Conservation (phyloP, 495 filamentous ascomycete genomes). For the Podospora pseudoanserina region DNA sequence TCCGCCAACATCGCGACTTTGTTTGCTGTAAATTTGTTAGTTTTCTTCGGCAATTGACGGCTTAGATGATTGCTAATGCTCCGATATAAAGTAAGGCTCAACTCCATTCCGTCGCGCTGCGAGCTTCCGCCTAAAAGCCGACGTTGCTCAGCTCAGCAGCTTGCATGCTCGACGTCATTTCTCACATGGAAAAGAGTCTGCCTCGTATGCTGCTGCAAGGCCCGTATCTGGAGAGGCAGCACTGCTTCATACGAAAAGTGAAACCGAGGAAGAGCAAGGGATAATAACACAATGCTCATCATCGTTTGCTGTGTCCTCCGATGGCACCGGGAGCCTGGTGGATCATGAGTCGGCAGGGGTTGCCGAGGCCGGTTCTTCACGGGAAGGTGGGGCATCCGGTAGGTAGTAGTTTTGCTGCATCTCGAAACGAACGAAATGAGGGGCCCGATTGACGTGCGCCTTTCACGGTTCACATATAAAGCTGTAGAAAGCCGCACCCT, state of each 20-base stretch:
- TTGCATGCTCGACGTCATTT: constrained; percentile 9
- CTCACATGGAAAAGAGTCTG: neutral
- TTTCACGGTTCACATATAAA: neutral
- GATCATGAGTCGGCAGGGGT: neutral
- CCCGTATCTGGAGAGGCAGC: neutral
- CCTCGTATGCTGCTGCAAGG: neutral
- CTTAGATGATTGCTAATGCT: neutral
- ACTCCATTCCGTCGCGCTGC: neutral
- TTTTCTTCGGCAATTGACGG: neutral
- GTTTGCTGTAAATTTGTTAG: neutral
- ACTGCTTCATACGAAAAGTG: neutral
- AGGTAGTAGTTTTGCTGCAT: neutral
- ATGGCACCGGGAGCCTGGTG: neutral
- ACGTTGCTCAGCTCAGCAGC: constrained; percentile 3
- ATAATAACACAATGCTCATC: neutral
- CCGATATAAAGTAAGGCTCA: no score
- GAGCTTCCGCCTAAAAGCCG: neutral
- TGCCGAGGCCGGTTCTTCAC: neutral
- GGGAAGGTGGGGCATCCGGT: constrained; percentile 1
- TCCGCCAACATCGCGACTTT: neutral
- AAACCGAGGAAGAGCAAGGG: neutral
- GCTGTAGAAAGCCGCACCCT: neutral
- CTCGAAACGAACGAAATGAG: constrained; percentile 13
- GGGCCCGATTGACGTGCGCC: constrained; percentile 16
- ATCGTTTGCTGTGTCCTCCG: neutral